Evolutionary conservation across 805 yeast species (phyloP).

Genomic region (Danielia oregonensis): DNA sequence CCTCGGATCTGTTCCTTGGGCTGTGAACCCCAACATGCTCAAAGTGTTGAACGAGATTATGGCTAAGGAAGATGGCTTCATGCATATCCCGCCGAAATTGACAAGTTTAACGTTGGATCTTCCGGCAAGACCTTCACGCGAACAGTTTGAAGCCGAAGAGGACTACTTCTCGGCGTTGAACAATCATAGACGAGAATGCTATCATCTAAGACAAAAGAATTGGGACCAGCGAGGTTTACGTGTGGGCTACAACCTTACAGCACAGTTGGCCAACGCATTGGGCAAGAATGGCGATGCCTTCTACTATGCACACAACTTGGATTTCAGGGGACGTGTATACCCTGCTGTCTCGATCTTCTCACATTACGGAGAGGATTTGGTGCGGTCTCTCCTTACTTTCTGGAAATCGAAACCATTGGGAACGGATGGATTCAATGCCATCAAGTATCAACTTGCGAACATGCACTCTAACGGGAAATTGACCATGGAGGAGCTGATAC

Average conservation of each 20-base stretch:
- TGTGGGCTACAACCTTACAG: conserved; percentile 17
- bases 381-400: conserved; percentile 32
- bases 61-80: conserved; percentile 18
- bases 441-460: conserved; percentile 37
- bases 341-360: conserved; percentile 34
- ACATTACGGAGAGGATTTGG: conserved; percentile 34
- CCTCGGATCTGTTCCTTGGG: conserved; percentile 33
- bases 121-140: conserved; percentile 4
- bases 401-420: conserved; percentile 38
- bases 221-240: conserved; percentile 13
- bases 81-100: conserved; percentile 23
- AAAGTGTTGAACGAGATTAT: conserved; percentile 19
- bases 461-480: conserved; percentile 28
- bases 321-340: conserved; percentile 41
- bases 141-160: conserved; percentile 1
- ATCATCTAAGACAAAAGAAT: neutral
- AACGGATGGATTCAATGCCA: conserved; percentile 32
- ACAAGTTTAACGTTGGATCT: neutral
- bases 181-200: neutral
- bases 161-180: conserved; percentile 7
- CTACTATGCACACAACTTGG: conserved; percentile 35
- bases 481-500: conserved; percentile 20
- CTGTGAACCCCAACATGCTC: conserved; percentile 27
- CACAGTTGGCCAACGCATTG: conserved; percentile 22
- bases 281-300: conserved; percentile 31